phyloP scores from a whole-genome alignment of 495 filamentous ascomycete genomes.

The Cairneyella variabilis region DNA sequence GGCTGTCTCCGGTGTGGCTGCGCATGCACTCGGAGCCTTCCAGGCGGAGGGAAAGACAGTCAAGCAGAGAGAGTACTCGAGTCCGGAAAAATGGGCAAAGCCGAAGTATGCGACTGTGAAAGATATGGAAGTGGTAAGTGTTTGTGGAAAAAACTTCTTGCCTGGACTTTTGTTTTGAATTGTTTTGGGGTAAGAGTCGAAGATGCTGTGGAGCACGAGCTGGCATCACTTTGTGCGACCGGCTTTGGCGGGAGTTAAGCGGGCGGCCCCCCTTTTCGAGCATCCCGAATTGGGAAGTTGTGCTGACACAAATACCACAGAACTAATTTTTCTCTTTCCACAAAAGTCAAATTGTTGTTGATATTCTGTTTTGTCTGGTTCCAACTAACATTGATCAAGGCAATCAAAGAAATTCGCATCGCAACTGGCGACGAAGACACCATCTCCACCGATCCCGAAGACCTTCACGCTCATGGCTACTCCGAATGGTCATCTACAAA shows the following conservation, averaged over 20 bases:
- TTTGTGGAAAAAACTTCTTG: background rate
- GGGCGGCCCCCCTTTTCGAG: too few species aligned
- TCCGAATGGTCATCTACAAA: constrained; percentile 89
- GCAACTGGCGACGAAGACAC: constrained; percentile 61
- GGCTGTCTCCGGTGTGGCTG: constrained; percentile 36
- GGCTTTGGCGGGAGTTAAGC: too few species aligned
- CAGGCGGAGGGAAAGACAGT: background rate
- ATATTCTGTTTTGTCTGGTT: background rate
- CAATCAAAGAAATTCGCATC: constrained; percentile 55
- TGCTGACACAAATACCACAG: too few species aligned
- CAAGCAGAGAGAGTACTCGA: constrained; percentile 21
- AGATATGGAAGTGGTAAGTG: constrained; percentile 47
- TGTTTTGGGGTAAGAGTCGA: background rate
- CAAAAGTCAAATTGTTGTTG: background rate
- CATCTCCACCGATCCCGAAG: constrained; percentile 80
- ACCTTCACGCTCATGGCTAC: constrained; percentile 76
- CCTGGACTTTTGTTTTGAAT: background rate
- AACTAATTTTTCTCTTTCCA: background rate
- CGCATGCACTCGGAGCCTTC: constrained; percentile 32
- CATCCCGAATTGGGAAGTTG: too few species aligned
- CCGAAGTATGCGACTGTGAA: constrained; percentile 45
- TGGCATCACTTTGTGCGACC: background rate
- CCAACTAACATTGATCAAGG: constrained; percentile 38
- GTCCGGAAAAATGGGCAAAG: constrained; percentile 32
- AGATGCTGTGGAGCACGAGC: too few species aligned